Evolutionary conservation across 2,329 filamentous ascomycete genomes (phyloP), one percentile per base, ranked within the genome.

Genomic region (Phoma sp.): DNA sequence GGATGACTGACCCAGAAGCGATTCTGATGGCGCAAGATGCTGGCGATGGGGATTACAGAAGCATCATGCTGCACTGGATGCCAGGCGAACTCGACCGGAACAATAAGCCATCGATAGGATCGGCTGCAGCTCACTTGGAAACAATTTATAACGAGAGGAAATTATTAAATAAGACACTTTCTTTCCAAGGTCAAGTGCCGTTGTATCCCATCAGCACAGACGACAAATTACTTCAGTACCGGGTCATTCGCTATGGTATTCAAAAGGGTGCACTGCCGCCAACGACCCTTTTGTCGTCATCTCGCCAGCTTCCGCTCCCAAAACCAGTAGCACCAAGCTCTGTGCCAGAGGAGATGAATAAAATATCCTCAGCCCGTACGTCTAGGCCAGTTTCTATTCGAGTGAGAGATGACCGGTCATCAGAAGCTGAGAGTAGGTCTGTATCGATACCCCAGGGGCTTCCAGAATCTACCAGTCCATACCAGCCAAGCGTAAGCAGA

Each of bases 61-160:
- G 61, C 4, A 64, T 68, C 9, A 50, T 30, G 0, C 7, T 68
- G 18, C 47, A 54, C n/a, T 68, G 61, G 64, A 27, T 62, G 2
- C 58, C 55, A 36, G 61, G 61, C 9, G 7, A 42, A 4, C 30
- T 57, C 3, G 57, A 67, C 14, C 7, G 8, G 0, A 38, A 18
- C 14, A 36, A 52, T 5, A 51, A 23, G 4, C 25, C 42, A 6
- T 27, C 29, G 7, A 13, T 62, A 2, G 65, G 62, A 2, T 51
- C 53, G 2, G 52, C 61, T 7, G 40, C 27, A 4, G 35, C 50
- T 1, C 64, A 67, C 23, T 36, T 66, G 18, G 24, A 48, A 10
- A 50, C 46, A 0, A 60, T 67, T 4, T 60, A 56, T 37, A 58
- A 62, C 11, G 37, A 60, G 18, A 58, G 57, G 13, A 23, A 22